Base-by-base conservation (phyloP, 2,329 filamentous ascomycete genomes). In the Aspergillus quadricinctus region DNA sequence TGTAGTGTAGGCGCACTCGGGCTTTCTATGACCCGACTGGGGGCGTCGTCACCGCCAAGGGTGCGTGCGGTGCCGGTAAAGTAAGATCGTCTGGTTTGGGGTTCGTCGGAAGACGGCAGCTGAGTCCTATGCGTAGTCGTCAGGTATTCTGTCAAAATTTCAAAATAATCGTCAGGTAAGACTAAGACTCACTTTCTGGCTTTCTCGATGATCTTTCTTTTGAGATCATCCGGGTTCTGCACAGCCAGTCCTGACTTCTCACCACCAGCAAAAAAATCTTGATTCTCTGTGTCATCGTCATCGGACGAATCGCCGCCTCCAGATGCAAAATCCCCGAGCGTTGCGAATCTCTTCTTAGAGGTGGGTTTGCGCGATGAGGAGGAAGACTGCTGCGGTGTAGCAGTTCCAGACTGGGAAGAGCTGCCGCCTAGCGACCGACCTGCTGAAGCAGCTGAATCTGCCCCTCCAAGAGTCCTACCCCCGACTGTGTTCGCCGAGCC, bases 221-320 rank as follows among this genome's bases (percentile, higher is more conserved):
- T 82, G 68, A 74, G 71, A 56, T 83, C 79, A 66, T 82, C 80
- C 1, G 85, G 85, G 64, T 87, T 85, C 68, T 87, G 83, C 55
- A 88, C 85, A 6, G 85, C 85, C 27, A 88, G 74, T n/a, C 84
- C 85, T 11, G 84, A 87, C 73, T 88, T 88, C 70, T 87, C 85
- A 48, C 85, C 85, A 49, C 85, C 85, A 21, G 85, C 81, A 66
- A 86, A 88, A 61, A 87, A 77, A 68, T 87, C 83, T 52, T 78
- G 78, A 25, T 75, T 75, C 57, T 79, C 78, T 51, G 78, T 75
- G 51, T 83, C 78, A 58, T 83, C 79, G 11, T 83, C 79, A 6
- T 84, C 77, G 17, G 76, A 73, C 3, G 70, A 69, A 50, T 75
- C 69, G 11, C 62, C 76, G n/a, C 72, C 74, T 23, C 66, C 68